Conservation (phyloP, 1,284 basidiomycete species). For the Erythrobasidium hasegawianum region DNA sequence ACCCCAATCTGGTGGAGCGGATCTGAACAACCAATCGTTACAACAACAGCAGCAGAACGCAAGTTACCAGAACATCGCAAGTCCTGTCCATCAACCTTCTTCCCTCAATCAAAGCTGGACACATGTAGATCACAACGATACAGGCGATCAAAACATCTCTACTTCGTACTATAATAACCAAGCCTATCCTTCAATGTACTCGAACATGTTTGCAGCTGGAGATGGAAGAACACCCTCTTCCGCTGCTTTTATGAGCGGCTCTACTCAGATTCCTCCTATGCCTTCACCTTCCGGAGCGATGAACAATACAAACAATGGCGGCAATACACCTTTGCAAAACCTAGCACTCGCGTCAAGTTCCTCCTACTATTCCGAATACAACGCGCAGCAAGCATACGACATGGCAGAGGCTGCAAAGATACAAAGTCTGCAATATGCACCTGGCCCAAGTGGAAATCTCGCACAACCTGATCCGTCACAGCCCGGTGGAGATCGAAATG, state of each 20-base stretch:
- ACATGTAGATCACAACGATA: not conserved
- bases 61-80: constrained; percentile 3
- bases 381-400: constrained; percentile 4
- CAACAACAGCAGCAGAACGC: not conserved
- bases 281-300: constrained; percentile 12
- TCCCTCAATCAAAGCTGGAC: not conserved
- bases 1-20: constrained; percentile 16
- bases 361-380: constrained; percentile 30
- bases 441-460: not conserved
- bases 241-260: constrained; percentile 24
- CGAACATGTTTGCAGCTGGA: constrained; percentile 23
- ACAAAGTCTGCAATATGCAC: not conserved
- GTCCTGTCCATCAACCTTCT: not conserved
- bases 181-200: constrained; percentile 28
- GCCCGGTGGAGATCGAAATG: not conserved
- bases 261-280: constrained; percentile 31
- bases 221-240: constrained; percentile 10
- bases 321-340: constrained; percentile 7
- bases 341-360: constrained; percentile 25
- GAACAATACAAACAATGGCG: not conserved
- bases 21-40: constrained; percentile 19
- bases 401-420: not conserved
- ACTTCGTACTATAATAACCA: constrained; percentile 17
- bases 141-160: constrained; percentile 9
- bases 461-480: too few relatives aligned